Evolutionary conservation across 495 filamentous ascomycete genomes (phyloP).

Genomic region (Annulohypoxylon bovei): DNA sequence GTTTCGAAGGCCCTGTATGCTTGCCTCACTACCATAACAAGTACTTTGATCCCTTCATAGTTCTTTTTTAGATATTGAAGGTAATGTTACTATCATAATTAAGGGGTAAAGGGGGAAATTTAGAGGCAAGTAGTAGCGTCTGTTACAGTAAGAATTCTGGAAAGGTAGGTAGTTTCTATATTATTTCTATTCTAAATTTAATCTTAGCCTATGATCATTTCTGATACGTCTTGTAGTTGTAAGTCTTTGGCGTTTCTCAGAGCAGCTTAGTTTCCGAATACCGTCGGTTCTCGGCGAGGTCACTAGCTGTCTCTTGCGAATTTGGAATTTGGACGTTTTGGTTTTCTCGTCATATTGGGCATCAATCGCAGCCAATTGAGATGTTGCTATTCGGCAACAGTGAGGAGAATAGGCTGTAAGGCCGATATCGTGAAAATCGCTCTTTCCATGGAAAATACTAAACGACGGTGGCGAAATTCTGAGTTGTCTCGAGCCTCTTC

Average conservation of each 20-base stretch:
- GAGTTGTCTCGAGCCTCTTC: not conserved
- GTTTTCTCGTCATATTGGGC: slow-evolving; percentile 28
- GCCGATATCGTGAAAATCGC: slow-evolving; percentile 1
- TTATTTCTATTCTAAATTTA: not conserved
- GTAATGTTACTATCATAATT: not conserved
- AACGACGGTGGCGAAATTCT: slow-evolving; percentile 4
- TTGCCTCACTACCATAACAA: not conserved
- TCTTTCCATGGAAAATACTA: not conserved
- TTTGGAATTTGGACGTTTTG: slow-evolving; percentile 3
- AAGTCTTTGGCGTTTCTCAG: not conserved
- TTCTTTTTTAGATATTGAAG: not conserved
- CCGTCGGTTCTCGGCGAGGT: not conserved
- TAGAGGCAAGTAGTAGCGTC: not conserved
- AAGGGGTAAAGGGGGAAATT: not conserved
- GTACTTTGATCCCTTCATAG: not conserved
- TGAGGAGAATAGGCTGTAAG: not conserved
- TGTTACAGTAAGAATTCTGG: not conserved
- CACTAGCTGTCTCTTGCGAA: not conserved
- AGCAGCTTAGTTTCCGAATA: not conserved
- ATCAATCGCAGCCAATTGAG: not conserved
- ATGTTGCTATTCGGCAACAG: not conserved
- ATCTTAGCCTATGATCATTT: not conserved
- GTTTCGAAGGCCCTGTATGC: not conserved
- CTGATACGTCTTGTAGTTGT: slow-evolving; percentile 7
- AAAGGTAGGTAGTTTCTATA: not conserved